These are phyloP conservation scores for Neonothopanus nambi DNA, from an alignment of 1,284 basidiomycete genomes.

Conservation along the genomic window DNA sequence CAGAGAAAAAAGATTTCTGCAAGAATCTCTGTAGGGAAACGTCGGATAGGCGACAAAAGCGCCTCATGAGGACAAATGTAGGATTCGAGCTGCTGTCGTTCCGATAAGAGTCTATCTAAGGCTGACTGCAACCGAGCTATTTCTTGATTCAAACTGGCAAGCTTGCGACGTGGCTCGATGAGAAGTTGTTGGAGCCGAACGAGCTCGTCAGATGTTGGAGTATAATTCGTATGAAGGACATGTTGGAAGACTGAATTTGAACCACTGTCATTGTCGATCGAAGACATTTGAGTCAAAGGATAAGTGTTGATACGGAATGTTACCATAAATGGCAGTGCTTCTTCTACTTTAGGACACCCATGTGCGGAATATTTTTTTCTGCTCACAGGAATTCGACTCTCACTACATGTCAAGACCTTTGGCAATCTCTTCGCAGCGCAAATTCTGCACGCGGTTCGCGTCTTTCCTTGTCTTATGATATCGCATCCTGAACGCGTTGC, in stretches of 20 bases:
- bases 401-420: conserved; percentile 13
- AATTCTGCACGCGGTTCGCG: conserved; percentile 51
- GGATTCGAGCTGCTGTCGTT: not conserved
- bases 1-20: conserved; percentile 35
- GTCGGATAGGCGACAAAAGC: not conserved
- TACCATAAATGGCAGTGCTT: no score
- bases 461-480: conserved; percentile 17
- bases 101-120: not conserved
- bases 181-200: not conserved
- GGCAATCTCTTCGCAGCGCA: conserved; percentile 25
- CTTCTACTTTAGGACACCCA: conserved; percentile 22
- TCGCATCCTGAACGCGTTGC: conserved; percentile 1
- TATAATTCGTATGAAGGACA: not conserved
- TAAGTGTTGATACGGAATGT: no score
- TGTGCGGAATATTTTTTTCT: conserved; percentile 57
- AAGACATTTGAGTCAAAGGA: no score
- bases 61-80: not conserved
- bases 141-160: not conserved
- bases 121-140: not conserved
- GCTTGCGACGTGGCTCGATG: not conserved
- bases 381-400: conserved; percentile 18
- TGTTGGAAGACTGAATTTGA: not conserved
- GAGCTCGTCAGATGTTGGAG: not conserved
- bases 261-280: no score
- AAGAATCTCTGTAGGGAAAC: not conserved